A percentile compares a stretch with the other conserved stretches of the same genome.
Conservation (phyloP, 1,139 yeast genomes). For the Pichia sp. region DNA sequence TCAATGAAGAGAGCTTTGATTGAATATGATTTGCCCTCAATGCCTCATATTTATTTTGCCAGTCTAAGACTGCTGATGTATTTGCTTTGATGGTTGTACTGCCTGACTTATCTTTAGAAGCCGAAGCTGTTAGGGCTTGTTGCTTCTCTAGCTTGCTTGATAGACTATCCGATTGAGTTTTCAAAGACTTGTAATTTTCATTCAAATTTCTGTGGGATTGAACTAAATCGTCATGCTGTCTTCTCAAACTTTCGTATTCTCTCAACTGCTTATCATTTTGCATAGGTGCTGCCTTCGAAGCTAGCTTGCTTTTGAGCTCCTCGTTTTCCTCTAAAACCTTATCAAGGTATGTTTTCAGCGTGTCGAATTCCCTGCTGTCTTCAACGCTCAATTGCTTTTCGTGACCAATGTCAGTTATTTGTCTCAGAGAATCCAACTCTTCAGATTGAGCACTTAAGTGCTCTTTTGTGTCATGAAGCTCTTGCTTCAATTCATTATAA, state of each 20-base stretch:
- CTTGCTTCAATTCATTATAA: slow-evolving; percentile 10
- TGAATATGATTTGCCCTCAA: slow-evolving; percentile 33
- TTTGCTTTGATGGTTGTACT: background rate
- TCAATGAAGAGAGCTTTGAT: slow-evolving; percentile 4
- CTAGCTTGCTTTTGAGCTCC: slow-evolving; percentile 9
- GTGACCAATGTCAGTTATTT: slow-evolving; percentile 12
- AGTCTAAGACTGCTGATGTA: slow-evolving; percentile 26
- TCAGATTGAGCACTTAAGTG: slow-evolving; percentile 5
- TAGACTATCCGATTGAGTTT: slow-evolving; percentile 1
- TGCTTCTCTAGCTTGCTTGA: background rate
- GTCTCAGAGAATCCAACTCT: slow-evolving; percentile 15
- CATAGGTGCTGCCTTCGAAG: background rate
- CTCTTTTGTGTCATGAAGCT: slow-evolving; percentile 11
- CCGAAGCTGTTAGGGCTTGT: background rate
- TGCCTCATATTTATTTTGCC: slow-evolving; percentile 49
- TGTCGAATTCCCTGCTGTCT: slow-evolving; percentile 16
- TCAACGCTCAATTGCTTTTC: slow-evolving; percentile 16
- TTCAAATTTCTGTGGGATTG: slow-evolving; percentile 24
- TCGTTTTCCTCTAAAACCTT: slow-evolving; percentile 20
- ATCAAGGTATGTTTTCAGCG: slow-evolving; percentile 19
- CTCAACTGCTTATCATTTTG: background rate
- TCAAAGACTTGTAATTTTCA: slow-evolving; percentile 22
- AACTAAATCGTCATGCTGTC: slow-evolving; percentile 5
- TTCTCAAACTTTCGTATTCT: slow-evolving; percentile 5
- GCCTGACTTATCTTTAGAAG: background rate